A percentile compares a stretch with the other conserved stretches of the same genome.
These are phyloP conservation scores for Microthlaspi erraticum DNA, from an alignment of 345 rosid species.

Conservation along the genomic window DNA sequence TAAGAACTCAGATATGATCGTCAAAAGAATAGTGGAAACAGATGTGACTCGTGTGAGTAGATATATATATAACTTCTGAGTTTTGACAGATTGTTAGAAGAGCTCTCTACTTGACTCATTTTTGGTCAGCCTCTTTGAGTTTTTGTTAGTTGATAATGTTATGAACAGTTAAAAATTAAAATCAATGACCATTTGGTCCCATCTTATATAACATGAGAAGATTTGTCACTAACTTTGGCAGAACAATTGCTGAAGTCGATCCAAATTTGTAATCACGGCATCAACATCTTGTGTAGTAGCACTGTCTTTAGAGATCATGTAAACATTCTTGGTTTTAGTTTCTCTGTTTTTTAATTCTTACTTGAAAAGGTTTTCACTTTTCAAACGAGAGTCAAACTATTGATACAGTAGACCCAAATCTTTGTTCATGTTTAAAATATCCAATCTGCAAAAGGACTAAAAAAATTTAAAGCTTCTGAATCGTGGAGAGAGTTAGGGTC, in stretches of 20 bases:
- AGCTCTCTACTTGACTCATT: slow-evolving; percentile 23
- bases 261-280: slow-evolving; percentile 54
- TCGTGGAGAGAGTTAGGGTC: slow-evolving; percentile 10
- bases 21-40: slow-evolving; percentile 5
- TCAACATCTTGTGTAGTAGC: slow-evolving; percentile 55
- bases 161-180: slow-evolving; percentile 10
- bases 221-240: neutral
- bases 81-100: slow-evolving; percentile 28
- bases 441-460: neutral
- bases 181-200: neutral
- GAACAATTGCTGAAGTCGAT: slow-evolving; percentile 15
- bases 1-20: slow-evolving; percentile 25
- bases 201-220: neutral
- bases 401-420: neutral
- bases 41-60: neutral
- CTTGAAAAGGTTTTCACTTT: neutral
- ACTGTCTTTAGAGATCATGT: no score
- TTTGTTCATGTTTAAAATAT: neutral
- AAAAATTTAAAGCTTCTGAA: slow-evolving; percentile 3
- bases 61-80: slow-evolving; percentile 8
- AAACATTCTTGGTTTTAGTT: no score
- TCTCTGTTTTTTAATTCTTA: neutral
- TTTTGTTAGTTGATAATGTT: slow-evolving; percentile 21
- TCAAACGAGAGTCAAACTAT: no score
- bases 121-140: slow-evolving; percentile 22